Base-by-base conservation (phyloP, 2,329 filamentous ascomycete genomes). In the Ophiostoma perfectum region DNA sequence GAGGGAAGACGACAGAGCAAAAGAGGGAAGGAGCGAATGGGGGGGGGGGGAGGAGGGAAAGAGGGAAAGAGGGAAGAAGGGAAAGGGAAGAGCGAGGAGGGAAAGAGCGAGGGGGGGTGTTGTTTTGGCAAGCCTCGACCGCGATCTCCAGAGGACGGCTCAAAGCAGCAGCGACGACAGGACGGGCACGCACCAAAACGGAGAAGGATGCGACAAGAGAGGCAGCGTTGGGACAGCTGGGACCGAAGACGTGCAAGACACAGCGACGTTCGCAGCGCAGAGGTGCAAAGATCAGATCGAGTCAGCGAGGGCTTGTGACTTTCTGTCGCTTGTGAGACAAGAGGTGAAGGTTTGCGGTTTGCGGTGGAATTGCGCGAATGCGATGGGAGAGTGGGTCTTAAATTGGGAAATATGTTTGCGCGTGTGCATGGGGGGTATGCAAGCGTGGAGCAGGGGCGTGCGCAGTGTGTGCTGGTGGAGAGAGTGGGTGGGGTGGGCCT, bases 51-150 rank as follows among this genome's bases (percentile, higher is more conserved):
- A 8, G 38, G 3, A 18, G n/a, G 18, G n/a, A 58, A 38, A 38
- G 55, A 27, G 18, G 44, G 41, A 49, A 18, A 12, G 6, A 39
- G 12, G 16, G 38, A 52, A 49, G 67, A 55, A 42, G 42, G 55
- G 38, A 55, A 62, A 47, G 63, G 60, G 63, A 41, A 11, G 45
- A 45, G 41, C 38, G 38, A 47, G 12, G n/a, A 36, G 42, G 42
- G 45, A 55, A 63, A 64, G 67, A 65, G 58, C 45, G 63, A 52
- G 66, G 67, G 64, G 67, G 63, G 64, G 52, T 27, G 55, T 68
- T 66, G 42, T 65, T 69, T 69, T 68, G 65, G 64, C 66, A 52
- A 66, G 66, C 47, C 66, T 66, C 64, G 64, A 66, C 69, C 49
- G 44, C 55, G 66, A 68, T 70, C 64, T 66, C 66, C 64, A 68